Conservation (phyloP, 768 basidiomycete species). For the Lentinus brumalis region DNA sequence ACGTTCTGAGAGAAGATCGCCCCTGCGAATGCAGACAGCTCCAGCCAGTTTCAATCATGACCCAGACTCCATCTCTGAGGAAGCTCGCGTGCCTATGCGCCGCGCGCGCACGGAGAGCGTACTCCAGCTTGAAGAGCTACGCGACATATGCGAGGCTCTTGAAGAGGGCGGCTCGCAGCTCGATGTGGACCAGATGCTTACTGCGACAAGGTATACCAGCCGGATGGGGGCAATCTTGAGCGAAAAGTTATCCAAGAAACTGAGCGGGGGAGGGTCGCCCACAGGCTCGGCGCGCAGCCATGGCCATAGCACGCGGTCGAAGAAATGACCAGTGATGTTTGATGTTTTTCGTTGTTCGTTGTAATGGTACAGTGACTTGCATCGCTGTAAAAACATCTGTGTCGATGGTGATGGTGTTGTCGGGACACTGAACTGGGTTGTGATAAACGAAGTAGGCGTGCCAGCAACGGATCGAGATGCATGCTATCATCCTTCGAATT, state of each 20-base stretch:
- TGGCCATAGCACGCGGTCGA: too few species aligned
- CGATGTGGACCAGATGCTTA: slow-evolving; percentile 49
- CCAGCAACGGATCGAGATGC: too few species aligned
- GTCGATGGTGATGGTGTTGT: too few species aligned
- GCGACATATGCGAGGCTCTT: slow-evolving; percentile 46
- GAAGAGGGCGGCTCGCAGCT: slow-evolving; percentile 49
- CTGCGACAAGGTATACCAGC: slow-evolving; percentile 47
- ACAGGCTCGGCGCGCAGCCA: too few species aligned
- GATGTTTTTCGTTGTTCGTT: too few species aligned
- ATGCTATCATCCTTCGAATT: too few species aligned
- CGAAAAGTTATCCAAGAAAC: slow-evolving; percentile 39
- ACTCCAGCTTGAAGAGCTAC: slow-evolving; percentile 43
- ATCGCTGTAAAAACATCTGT: too few species aligned
- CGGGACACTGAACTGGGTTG: too few species aligned
- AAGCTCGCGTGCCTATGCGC: slow-evolving; percentile 27
- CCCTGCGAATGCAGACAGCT: slow-evolving; percentile 5
- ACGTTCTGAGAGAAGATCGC: slow-evolving; percentile 33
- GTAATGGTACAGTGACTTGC: too few species aligned
- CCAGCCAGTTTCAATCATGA: slow-evolving; percentile 3
- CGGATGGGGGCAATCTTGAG: slow-evolving; percentile 49
- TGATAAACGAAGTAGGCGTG: too few species aligned
- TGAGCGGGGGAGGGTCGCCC: not conserved
- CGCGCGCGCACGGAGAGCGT: slow-evolving; percentile 43
- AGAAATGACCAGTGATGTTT: too few species aligned
- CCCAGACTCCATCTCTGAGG: not conserved